phyloP scores from a whole-genome alignment of 1,284 basidiomycete genomes.

The Melampsora abietis-canadensis region DNA sequence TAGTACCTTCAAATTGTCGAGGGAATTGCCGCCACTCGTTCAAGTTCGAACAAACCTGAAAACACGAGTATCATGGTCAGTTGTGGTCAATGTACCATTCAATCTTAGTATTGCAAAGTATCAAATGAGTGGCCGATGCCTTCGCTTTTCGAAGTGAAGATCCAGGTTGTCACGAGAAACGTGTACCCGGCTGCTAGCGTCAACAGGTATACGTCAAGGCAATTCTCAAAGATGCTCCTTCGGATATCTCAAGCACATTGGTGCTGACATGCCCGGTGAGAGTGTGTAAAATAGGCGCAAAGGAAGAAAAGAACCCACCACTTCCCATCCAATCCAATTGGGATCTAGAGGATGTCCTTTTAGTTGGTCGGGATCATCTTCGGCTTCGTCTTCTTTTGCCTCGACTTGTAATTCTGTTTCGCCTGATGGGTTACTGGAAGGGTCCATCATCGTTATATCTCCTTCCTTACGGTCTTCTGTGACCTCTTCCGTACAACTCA shows the following conservation, averaged over 20 bases:
- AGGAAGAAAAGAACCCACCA: conserved; percentile 11
- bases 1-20: conserved; percentile 26
- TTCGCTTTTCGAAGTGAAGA: no score
- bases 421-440: background rate
- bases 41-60: conserved; percentile 34
- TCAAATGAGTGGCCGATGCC: no score
- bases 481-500: background rate
- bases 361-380: conserved; percentile 2
- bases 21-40: conserved; percentile 28
- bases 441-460: background rate
- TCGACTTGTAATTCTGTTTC: background rate
- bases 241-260: background rate
- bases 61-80: no score
- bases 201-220: background rate
- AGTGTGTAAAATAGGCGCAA: background rate
- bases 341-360: conserved; percentile 39
- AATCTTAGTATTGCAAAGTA: no score
- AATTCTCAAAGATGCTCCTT: background rate
- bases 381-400: background rate
- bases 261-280: background rate
- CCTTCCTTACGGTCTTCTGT: background rate
- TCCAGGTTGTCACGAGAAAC: background rate
- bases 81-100: no score
- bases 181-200: background rate
- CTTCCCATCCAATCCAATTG: conserved; percentile 44